Base-by-base conservation (phyloP, 2,329 filamentous ascomycete genomes). In the Aspergillus pseudoterreus region DNA sequence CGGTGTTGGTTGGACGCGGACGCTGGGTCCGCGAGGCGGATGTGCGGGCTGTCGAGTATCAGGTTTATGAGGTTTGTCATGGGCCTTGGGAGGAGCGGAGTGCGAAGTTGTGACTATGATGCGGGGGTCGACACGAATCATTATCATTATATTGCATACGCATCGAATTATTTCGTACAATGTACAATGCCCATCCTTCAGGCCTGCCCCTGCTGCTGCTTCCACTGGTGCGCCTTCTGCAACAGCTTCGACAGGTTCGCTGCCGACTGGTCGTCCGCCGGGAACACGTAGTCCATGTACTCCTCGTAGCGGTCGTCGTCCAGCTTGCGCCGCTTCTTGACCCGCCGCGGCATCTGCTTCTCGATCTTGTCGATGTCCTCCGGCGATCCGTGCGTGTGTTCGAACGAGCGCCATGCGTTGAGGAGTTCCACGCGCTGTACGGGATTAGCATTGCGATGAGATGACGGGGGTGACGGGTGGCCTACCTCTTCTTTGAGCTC, bases 271-370 rank as follows among this genome's bases (percentile, higher is more conserved):
- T 96, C 92, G 75, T 97, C 94, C 4, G 90, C 91, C 1, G 94
- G 94, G 83, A 99, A 99, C 32, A 99, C 83, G 64, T 95, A 97
- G 71, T 97, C 94, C 74, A 94, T 83, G 71, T 96, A 97, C 75
- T 99, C 94, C 79, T 99, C 91, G 76, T 90, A 96, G 35, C 84
- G 86, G 69, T 94, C 92, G 72, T 96, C 92, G 68, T 95, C 92
- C 70, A 96, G 73, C 81, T 85, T 90, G 71, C 94, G 86, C 65
- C 90, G 82, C 80, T 94, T 92, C 85, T 96, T 97, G 66, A 90
- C 88, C 73, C 86, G 86, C 58, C 92, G 83, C 32, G 94, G 94
- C 91, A 97, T 95, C 78, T 95, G 90, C 69, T 86, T 89, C 73
- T 94, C 86, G 57, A 99, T 88, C 64, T 85, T 86, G 57, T 90